A percentile compares a stretch with the other conserved stretches of the same genome.
These are phyloP conservation scores for Boechera divaricarpa DNA, from an alignment of 345 rosid species.

Conservation along the genomic window DNA sequence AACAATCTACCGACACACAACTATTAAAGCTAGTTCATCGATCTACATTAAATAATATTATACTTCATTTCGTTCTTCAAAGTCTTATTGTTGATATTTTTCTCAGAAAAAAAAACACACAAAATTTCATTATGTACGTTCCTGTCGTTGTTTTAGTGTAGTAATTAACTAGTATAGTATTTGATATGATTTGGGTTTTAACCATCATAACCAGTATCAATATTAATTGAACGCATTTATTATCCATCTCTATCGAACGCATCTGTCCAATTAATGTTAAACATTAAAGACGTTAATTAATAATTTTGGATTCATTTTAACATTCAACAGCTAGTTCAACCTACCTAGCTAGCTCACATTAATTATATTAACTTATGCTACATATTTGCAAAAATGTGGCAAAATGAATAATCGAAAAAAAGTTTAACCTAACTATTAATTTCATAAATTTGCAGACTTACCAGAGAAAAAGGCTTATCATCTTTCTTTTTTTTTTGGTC, in stretches of 20 bases:
- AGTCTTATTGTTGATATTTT: neutral
- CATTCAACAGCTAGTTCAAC: constrained; percentile 12
- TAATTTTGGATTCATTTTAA: neutral
- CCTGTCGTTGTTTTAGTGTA: neutral
- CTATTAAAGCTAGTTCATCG: no score
- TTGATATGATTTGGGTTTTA: neutral
- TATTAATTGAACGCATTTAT: constrained; percentile 10
- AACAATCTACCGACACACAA: neutral
- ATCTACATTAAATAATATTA: no score
- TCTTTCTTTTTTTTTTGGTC: no score
- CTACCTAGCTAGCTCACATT: constrained; percentile 20
- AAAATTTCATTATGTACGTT: neutral
- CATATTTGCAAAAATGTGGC: neutral
- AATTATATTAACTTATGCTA: neutral
- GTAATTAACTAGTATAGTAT: neutral
- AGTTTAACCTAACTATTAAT: neutral
- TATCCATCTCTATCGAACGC: neutral
- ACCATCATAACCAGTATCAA: neutral
- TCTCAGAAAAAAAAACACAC: neutral
- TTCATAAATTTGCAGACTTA: no score
- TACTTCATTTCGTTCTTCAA: neutral
- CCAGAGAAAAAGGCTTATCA: no score
- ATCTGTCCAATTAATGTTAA: constrained; percentile 9
- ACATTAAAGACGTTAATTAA: neutral
- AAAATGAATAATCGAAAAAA: neutral